Conservation (phyloP, 2,329 filamentous ascomycete species). For the Trichophyton rubrum region DNA sequence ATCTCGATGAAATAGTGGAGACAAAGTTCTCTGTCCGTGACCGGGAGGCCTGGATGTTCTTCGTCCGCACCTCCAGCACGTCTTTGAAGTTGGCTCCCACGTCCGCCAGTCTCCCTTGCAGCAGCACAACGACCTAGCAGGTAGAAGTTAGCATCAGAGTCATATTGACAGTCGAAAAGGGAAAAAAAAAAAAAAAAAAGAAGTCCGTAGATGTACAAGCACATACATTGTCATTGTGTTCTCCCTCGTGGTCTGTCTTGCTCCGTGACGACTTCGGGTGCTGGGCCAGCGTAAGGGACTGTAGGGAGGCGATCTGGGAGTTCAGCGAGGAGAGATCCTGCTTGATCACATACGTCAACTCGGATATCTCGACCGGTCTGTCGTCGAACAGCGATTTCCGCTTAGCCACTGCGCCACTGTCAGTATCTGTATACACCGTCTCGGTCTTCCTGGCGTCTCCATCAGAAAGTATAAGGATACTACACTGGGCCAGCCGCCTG, state of each 20-base stretch:
- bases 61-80: slow-evolving; percentile 86
- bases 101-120: slow-evolving; percentile 84
- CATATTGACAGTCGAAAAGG: not conserved
- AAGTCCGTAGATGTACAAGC: not conserved
- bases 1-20: slow-evolving; percentile 69
- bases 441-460: no score
- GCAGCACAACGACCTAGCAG: slow-evolving; percentile 57
- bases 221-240: slow-evolving; percentile 85
- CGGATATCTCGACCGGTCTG: slow-evolving; percentile 88
- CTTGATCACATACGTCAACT: slow-evolving; percentile 95
- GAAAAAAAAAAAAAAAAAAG: no score
- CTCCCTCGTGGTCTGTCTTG: slow-evolving; percentile 62
- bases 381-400: slow-evolving; percentile 96
- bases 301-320: slow-evolving; percentile 74
- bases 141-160: slow-evolving; percentile 7
- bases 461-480: slow-evolving; percentile 19
- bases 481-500: slow-evolving; percentile 78
- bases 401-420: slow-evolving; percentile 57
- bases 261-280: slow-evolving; percentile 48
- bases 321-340: slow-evolving; percentile 82
- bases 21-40: slow-evolving; percentile 95
- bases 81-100: slow-evolving; percentile 96
- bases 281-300: slow-evolving; percentile 62
- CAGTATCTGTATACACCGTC: no score
- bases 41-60: slow-evolving; percentile 91